Evolutionary conservation across 352 stramenopile species (phyloP).

Genomic region (Globisporangium acanthophoron): DNA sequence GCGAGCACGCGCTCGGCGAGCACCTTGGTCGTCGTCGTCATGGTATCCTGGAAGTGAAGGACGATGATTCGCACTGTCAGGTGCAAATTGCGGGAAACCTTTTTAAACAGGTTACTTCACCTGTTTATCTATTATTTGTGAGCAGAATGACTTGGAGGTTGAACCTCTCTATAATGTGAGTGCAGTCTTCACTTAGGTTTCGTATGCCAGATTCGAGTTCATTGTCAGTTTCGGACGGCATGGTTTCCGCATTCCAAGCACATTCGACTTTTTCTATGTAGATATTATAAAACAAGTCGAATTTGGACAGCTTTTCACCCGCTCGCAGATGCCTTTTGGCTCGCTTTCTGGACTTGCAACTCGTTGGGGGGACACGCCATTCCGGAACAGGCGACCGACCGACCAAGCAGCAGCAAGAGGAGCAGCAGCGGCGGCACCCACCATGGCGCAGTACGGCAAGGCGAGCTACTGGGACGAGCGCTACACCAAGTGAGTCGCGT

Average conservation of each 20-base stretch:
- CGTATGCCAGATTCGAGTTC: too few relatives aligned
- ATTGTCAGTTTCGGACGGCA: not conserved
- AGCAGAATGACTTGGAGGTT: too few relatives aligned
- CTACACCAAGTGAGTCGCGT: constrained; percentile 85
- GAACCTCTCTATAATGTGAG: too few relatives aligned
- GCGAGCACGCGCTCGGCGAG: constrained; percentile 47
- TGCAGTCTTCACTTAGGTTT: too few relatives aligned
- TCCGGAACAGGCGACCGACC: constrained; percentile 1
- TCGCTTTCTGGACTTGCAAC: not conserved
- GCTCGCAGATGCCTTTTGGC: not conserved
- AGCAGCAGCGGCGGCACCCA: not conserved
- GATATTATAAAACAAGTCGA: not conserved
- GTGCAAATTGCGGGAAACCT: not conserved
- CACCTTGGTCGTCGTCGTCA: constrained; percentile 2
- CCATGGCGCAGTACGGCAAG: constrained; percentile 91
- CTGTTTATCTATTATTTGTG: too few relatives aligned
- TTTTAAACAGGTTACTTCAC: too few relatives aligned
- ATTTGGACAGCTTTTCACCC: not conserved
- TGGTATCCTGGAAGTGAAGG: not conserved
- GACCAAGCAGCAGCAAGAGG: not conserved
- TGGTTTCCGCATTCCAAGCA: not conserved
- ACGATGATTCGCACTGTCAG: not conserved
- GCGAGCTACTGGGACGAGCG: constrained; percentile 92
- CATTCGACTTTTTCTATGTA: not conserved
- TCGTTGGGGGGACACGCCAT: constrained; percentile 3